phyloP scores from a whole-genome alignment of 352 stramenopile genomes.

The Globisporangium middletonii region DNA sequence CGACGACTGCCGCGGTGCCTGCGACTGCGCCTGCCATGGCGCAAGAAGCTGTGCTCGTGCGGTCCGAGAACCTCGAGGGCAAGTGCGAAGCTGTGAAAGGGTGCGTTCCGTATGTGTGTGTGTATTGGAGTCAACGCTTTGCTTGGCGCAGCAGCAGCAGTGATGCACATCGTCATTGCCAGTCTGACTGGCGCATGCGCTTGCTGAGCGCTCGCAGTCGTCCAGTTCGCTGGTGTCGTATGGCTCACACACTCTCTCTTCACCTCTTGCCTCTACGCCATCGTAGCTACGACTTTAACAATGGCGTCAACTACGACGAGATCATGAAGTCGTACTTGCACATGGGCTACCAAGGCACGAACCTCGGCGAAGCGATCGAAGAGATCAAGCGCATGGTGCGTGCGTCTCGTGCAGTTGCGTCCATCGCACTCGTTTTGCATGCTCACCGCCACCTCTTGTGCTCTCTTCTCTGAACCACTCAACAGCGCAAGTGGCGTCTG shows the following conservation, averaged over 20 bases:
- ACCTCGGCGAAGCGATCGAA: constrained; percentile 94
- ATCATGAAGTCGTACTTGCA: constrained; percentile 77
- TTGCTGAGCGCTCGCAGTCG: too few species aligned
- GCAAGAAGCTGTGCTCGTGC: constrained; percentile 69
- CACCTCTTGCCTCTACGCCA: neutral
- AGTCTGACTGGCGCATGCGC: neutral
- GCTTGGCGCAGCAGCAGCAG: too few species aligned
- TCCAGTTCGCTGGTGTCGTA: too few species aligned
- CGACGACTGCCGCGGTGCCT: neutral
- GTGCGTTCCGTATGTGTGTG: constrained; percentile 7
- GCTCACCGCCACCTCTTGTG: neutral
- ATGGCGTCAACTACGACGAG: constrained; percentile 82
- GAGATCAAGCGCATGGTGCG: constrained; percentile 97
- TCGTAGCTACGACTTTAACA: constrained; percentile 88
- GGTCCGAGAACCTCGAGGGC: constrained; percentile 72
- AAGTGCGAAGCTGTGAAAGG: constrained; percentile 45
- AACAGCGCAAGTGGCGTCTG: constrained; percentile 93
- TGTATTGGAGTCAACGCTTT: neutral
- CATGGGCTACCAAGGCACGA: constrained; percentile 96
- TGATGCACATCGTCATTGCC: neutral
- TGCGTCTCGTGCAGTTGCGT: neutral
- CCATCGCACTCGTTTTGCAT: too few species aligned
- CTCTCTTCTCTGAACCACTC: neutral
- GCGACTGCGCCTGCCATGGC: constrained; percentile 35
- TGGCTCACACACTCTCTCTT: neutral